Evolutionary conservation across 202 grass and related monocot species (phyloP), one percentile per base, ranked within the genome.

Genomic region (Carex arenaria): DNA sequence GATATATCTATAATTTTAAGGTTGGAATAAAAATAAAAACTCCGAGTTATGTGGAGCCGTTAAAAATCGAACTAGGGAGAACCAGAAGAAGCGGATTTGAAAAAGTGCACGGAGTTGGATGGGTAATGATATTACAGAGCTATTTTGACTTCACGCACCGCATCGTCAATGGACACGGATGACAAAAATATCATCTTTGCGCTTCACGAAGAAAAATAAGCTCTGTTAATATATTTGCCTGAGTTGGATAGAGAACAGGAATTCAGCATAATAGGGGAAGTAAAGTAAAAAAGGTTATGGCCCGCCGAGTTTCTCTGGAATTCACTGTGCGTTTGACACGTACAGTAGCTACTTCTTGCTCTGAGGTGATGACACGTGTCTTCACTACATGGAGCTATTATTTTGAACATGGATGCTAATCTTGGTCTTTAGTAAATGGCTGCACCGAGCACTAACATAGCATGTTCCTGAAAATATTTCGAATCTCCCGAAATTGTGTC

Each of bases 261-360:
- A 10, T 45, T 1, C 40, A 8, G 38, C 5, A 40, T 40, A 54
- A 85, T 51, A 51, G 54, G 10, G 17, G 17, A 17, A 36, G n/a
- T 26, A 20, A 15, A 36, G 10, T 15, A 2, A 47, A 10, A 56
- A 5, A 56, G 56, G 84, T 80, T 47, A 62, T 34, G 8, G 19
- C 5, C 45, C 23, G 3, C 18, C 8, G 61, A 56, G 79, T 89
- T 87, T 91, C 6, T 19, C 5, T 40, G 38, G 38, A 40, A 40
- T 40, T 40, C 38, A 40, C 38, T 79, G 85, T 84, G 84, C 76
- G 87, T 89, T 91, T 72, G 87, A 72, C 87, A 85, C 82, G 87
- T 92, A 68, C 1, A 19, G 3, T 19, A 34, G 64, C 28, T 67
- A 19, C 64, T 81, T 61, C 30, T 42, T 13, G 65, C 68, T 17